Conservation (phyloP, 805 yeast genomes). For the Zygosaccharomyces rouxii region DNA sequence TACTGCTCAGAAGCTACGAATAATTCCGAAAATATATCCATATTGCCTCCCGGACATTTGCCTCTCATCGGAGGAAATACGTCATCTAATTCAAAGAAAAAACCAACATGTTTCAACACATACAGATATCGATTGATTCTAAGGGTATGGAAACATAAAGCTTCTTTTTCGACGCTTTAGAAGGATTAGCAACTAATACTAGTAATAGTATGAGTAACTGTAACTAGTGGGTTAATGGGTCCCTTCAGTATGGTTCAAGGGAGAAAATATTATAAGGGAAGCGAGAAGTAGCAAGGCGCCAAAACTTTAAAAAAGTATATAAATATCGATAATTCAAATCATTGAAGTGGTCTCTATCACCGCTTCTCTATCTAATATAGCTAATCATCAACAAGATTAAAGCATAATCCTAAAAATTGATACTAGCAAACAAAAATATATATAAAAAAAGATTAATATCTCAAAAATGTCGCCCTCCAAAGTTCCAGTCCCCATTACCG, state of each 20-base stretch:
- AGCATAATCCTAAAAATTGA: not conserved
- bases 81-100: not conserved
- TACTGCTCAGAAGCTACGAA: not conserved
- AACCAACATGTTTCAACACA: not conserved
- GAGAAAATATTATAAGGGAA: no score
- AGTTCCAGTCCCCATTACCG: conserved; percentile 14
- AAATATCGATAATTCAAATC: no score
- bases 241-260: no score
- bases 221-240: no score
- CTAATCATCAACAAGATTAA: not conserved
- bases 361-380: not conserved
- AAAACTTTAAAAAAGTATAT: no score
- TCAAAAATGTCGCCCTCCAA: conserved; percentile 14
- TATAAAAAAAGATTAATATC: not conserved
- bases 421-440: not conserved
- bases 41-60: not conserved
- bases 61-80: not conserved
- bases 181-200: not conserved
- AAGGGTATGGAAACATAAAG: not conserved
- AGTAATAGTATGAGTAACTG: no score
- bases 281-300: no score
- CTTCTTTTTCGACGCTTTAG: not conserved
- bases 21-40: not conserved
- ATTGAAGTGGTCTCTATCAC: no score
- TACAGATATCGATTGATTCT: not conserved